Evolutionary conservation across 2,329 filamentous ascomycete genomes (phyloP).

Genomic region (Botryotinia globosa): DNA sequence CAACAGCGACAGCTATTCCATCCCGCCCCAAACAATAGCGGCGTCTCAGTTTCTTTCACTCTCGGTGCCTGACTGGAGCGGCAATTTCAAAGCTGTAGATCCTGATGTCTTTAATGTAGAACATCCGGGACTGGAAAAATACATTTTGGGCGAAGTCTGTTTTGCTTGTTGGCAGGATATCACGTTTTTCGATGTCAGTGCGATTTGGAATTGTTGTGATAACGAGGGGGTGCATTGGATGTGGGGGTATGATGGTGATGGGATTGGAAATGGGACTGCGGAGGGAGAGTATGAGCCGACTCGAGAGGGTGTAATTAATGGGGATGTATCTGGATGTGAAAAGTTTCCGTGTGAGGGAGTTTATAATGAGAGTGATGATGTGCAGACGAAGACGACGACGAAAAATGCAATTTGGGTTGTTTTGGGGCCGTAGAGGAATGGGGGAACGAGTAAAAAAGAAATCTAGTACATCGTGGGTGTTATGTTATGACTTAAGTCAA

Average conservation of each 20-base stretch:
- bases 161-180: conserved; percentile 4
- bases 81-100: not conserved
- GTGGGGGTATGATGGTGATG: not conserved
- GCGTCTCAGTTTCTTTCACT: not conserved
- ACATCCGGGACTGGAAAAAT: not conserved
- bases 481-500: no score
- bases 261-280: not conserved
- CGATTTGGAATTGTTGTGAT: conserved; percentile 13
- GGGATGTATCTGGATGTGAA: not conserved
- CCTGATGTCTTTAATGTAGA: not conserved
- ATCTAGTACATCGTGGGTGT: not conserved
- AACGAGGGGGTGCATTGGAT: conserved; percentile 16
- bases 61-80: not conserved
- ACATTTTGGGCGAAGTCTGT: not conserved
- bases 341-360: not conserved
- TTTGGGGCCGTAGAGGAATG: not conserved
- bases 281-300: not conserved
- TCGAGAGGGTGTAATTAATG: not conserved
- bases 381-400: conserved; percentile 3
- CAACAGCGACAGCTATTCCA: not conserved
- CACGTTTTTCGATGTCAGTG: conserved; percentile 12
- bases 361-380: not conserved
- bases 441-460: not conserved
- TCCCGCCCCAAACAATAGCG: not conserved
- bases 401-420: not conserved